Percentiles rank a stretch among this genome's conserved stretches.
These are phyloP conservation scores for Dentipellis fragilis DNA, from an alignment of 768 basidiomycete species.

Conservation along the genomic window DNA sequence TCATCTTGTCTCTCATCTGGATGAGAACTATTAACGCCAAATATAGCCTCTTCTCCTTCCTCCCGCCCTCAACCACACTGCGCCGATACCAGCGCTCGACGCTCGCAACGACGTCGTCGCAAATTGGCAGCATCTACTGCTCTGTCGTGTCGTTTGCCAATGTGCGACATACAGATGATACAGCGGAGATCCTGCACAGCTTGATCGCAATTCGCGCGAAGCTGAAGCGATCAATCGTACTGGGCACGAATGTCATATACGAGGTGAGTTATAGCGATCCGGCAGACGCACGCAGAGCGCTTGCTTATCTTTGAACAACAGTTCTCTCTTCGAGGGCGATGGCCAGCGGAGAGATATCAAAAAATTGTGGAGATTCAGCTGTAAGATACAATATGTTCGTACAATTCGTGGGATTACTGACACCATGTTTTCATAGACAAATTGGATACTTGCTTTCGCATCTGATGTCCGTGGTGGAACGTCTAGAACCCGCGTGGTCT, in stretches of 20 bases:
- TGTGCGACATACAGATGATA: conserved; percentile 38
- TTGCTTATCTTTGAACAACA: conserved; percentile 18
- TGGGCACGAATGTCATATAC: conserved; percentile 52
- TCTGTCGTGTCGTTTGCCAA: conserved; percentile 66
- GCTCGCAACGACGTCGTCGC: conserved; percentile 55
- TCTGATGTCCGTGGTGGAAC: conserved; percentile 60
- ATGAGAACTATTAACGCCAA: background rate
- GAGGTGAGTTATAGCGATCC: conserved; percentile 34
- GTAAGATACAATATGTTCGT: conserved; percentile 27
- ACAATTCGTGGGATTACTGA: background rate
- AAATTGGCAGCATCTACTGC: conserved; percentile 68
- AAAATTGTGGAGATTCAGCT: conserved; percentile 57
- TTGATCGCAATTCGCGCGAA: conserved; percentile 71
- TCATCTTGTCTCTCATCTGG: conserved; percentile 9
- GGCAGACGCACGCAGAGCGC: background rate
- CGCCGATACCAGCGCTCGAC: conserved; percentile 62
- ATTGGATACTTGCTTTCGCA: conserved; percentile 62
- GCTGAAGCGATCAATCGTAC: conserved; percentile 46
- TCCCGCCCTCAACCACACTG: conserved; percentile 69
- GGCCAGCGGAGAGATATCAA: conserved; percentile 75
- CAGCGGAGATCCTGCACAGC: conserved; percentile 47
- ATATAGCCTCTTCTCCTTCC: conserved; percentile 53
- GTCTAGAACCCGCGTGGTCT: conserved; percentile 70
- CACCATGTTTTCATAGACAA: conserved; percentile 35
- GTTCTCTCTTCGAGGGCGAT: conserved; percentile 68